A percentile compares a stretch with the other conserved stretches of the same genome.
Evolutionary conservation across 2,329 filamentous ascomycete genomes (phyloP).

Genomic region (Colletotrichum limetticola): DNA sequence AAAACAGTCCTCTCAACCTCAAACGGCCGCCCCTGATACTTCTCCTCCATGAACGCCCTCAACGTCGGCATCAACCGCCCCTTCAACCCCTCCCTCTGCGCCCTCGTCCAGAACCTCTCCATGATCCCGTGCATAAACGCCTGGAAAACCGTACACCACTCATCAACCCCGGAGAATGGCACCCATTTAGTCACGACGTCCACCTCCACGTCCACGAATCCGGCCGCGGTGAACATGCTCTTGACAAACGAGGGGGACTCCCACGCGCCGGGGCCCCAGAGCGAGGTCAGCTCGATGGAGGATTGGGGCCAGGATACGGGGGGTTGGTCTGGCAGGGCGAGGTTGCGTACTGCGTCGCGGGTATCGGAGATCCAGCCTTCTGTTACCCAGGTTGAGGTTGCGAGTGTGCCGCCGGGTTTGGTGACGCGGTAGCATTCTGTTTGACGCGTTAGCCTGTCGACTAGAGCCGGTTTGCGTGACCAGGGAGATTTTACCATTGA

Average conservation of each 20-base stretch:
- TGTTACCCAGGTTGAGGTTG: constrained; percentile 8
- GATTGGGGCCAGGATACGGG: constrained; percentile 12
- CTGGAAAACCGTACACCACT: constrained; percentile 9
- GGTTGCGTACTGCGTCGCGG: neutral
- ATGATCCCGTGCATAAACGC: constrained; percentile 3
- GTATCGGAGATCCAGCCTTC: constrained; percentile 16
- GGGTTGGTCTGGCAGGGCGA: neutral
- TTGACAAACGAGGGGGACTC: neutral
- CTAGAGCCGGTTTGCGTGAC: too few species aligned
- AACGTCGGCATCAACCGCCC: constrained; percentile 1
- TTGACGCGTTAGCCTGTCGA: neutral
- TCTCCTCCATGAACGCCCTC: constrained; percentile 1
- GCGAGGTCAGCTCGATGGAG: constrained; percentile 1
- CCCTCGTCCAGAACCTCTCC: constrained; percentile 10
- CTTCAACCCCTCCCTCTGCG: constrained; percentile 10
- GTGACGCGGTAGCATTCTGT: constrained; percentile 9
- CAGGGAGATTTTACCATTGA: neutral
- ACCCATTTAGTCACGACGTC: constrained; percentile 12
- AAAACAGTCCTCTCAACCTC: constrained; percentile 10
- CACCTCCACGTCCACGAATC: constrained; percentile 14
- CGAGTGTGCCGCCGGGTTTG: constrained; percentile 13
- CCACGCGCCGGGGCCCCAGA: constrained; percentile 13
- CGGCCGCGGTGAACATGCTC: constrained; percentile 8
- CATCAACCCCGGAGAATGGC: neutral
- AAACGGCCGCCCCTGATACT: constrained; percentile 1